Evolutionary conservation across 202 grass and related monocot species (phyloP).

Genomic region (Alloteropsis angusta): DNA sequence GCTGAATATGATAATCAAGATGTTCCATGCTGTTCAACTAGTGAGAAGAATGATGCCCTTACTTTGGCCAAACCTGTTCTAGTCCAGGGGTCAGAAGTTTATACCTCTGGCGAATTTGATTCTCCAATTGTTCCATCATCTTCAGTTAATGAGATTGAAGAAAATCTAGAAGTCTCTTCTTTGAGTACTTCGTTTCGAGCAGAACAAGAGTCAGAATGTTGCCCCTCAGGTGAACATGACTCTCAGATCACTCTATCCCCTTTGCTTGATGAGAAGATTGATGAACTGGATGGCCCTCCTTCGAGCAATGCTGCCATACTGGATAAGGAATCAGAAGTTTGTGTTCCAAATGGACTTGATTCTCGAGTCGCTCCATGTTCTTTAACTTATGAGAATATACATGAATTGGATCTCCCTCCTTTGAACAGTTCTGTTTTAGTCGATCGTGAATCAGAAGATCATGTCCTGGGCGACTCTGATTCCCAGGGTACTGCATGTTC

Average conservation of each 20-base stretch:
- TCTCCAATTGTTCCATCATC: background rate
- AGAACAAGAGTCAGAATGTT: conserved; percentile 15
- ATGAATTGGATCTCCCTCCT: conserved; percentile 20
- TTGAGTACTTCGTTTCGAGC: conserved; percentile 16
- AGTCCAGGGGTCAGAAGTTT: conserved; percentile 4
- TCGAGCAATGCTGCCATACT: background rate
- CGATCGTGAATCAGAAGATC: conserved; percentile 25
- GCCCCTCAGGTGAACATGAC: conserved; percentile 1
- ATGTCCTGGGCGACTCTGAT: conserved; percentile 14
- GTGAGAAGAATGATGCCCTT: background rate
- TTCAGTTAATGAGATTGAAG: background rate
- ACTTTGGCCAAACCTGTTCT: conserved; percentile 12
- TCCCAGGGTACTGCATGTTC: conserved; percentile 2
- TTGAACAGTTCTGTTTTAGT: conserved; percentile 21
- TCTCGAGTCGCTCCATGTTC: conserved; percentile 9
- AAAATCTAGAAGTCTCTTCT: conserved; percentile 11
- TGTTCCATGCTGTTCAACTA: background rate
- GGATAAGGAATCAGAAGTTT: conserved; percentile 18
- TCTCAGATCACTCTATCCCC: conserved; percentile 17
- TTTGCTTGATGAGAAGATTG: conserved; percentile 19
- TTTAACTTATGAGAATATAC: conserved; percentile 13
- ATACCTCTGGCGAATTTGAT: background rate
- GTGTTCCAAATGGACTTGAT: conserved; percentile 16
- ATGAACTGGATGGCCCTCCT: conserved; percentile 14
- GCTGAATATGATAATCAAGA: background rate